Evolutionary conservation across 176 grass and related monocot species (phyloP), one percentile per base, ranked within the genome.

Genomic region (Carex scoparia): DNA sequence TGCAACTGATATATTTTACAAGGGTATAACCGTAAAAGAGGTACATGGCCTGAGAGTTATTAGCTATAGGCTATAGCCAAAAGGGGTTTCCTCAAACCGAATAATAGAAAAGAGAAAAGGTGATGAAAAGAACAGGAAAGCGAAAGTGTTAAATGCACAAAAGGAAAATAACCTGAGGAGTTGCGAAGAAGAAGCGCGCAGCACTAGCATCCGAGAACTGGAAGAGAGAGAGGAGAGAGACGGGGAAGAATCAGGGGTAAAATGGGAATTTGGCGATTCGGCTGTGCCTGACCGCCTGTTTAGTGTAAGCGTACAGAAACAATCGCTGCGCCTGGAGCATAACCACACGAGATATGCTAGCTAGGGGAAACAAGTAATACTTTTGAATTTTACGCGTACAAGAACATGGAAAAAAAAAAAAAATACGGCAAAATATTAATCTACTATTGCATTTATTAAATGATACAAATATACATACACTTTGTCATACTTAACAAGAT

Each of bases 201-300:
- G 60, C 49, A 69, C 18, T 35, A 5, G 91, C 94, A 95, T 95
- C 86, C 38, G 71, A 86, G 84, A 74, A 82, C 28, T 54, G 13
- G 59, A 44, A 82, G 37, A 80, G 84, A 59, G 83, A 28, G 58
- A 42, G 71, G 37, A 81, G 81, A 81, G 81, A 28, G 69, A 65
- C 32, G 44, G 46, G 48, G 76, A 77, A n/a, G 55, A 31, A 5
- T 23, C 8, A 10, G 58, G 54, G 32, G 81, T 49, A 55, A 69
- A 46, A 10, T 78, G 16, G 66, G 42, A 57, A 53, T 76, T 79
- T 79, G 48, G 48, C 42, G 0, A 65, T 65, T 82, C 83, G 68
- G 49, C 16, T 28, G 40, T 23, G 69, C 69, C 10, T 56, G 53
- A 44, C 42, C 18, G 18, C 69, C 42, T 71, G 38, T 62, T 62